Conservation (phyloP, 176 grass and related monocot genomes). For the Dendrocalamus sinicus region DNA sequence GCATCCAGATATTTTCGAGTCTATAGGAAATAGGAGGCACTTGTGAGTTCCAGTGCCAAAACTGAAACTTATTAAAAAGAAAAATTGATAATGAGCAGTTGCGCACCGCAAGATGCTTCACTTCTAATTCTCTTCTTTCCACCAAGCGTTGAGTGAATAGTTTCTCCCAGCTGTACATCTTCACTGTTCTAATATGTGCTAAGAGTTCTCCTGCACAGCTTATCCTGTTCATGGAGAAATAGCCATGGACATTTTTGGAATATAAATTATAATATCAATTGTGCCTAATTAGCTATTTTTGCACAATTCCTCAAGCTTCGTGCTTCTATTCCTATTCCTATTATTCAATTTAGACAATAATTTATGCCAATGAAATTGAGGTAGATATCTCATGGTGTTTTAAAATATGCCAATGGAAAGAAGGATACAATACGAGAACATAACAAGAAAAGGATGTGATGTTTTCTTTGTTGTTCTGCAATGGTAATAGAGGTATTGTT, state of each 20-base stretch:
- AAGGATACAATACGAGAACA: not conserved
- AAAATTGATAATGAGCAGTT: slow-evolving; percentile 24
- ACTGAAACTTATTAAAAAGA: slow-evolving; percentile 19
- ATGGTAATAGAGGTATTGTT: slow-evolving; percentile 1
- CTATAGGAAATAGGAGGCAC: slow-evolving; percentile 46
- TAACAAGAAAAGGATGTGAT: not conserved
- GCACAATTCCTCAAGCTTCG: not conserved
- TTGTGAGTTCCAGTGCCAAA: slow-evolving; percentile 25
- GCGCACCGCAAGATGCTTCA: slow-evolving; percentile 87
- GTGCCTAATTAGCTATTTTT: slow-evolving; percentile 13
- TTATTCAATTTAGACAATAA: not conserved
- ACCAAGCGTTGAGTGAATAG: slow-evolving; percentile 78
- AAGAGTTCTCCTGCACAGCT: slow-evolving; percentile 92
- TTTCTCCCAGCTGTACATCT: slow-evolving; percentile 96
- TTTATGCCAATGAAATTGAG: slow-evolving; percentile 23
- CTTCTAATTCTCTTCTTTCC: slow-evolving; percentile 87
- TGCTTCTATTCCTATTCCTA: not conserved
- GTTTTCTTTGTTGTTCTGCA: not conserved
- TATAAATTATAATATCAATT: not conserved
- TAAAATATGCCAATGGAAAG: not conserved
- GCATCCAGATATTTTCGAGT: slow-evolving; percentile 98
- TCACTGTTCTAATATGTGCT: slow-evolving; percentile 88
- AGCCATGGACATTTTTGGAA: slow-evolving; percentile 6
- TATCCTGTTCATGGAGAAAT: slow-evolving; percentile 59
- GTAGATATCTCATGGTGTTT: slow-evolving; percentile 2